phyloP scores from a whole-genome alignment of 495 filamentous ascomycete genomes.

The Penicillium pancosmium region DNA sequence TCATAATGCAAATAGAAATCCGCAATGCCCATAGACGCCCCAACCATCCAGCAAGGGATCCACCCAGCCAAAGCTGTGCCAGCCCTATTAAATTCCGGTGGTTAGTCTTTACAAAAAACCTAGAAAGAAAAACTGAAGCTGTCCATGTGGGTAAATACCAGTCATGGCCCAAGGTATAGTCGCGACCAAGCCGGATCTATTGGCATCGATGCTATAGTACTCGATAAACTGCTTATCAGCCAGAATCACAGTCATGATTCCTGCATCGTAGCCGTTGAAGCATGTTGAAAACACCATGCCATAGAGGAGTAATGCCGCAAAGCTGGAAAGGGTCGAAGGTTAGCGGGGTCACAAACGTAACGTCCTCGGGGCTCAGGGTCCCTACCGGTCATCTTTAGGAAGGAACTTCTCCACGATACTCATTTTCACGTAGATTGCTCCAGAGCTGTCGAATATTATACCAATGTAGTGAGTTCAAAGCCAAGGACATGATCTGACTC shows the following conservation, averaged over 20 bases:
- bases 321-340: constrained; percentile 7
- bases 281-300: constrained; percentile 41
- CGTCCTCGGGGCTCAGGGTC: too few relatives aligned
- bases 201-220: constrained; percentile 35
- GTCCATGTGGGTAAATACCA: constrained; percentile 14
- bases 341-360: too few relatives aligned
- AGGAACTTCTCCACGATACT: constrained; percentile 33
- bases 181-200: constrained; percentile 35
- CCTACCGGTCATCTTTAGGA: constrained; percentile 34
- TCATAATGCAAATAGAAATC: constrained; percentile 37
- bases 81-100: constrained; percentile 11
- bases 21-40: constrained; percentile 40
- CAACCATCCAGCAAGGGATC: constrained; percentile 32
- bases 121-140: too few relatives aligned
- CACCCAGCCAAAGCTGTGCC: constrained; percentile 35
- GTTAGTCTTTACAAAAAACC: too few relatives aligned
- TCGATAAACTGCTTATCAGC: constrained; percentile 40
- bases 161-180: constrained; percentile 43
- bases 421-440: constrained; percentile 12
- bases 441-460: too few relatives aligned
- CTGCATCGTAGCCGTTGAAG: constrained; percentile 45
- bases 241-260: constrained; percentile 43
- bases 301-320: constrained; percentile 34
- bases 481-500: too few relatives aligned
- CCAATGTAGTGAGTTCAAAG: too few relatives aligned